Percentiles rank a stretch among this genome's conserved stretches.
Conservation (phyloP, 176 grass and related monocot genomes). For the Juncus effusus region DNA sequence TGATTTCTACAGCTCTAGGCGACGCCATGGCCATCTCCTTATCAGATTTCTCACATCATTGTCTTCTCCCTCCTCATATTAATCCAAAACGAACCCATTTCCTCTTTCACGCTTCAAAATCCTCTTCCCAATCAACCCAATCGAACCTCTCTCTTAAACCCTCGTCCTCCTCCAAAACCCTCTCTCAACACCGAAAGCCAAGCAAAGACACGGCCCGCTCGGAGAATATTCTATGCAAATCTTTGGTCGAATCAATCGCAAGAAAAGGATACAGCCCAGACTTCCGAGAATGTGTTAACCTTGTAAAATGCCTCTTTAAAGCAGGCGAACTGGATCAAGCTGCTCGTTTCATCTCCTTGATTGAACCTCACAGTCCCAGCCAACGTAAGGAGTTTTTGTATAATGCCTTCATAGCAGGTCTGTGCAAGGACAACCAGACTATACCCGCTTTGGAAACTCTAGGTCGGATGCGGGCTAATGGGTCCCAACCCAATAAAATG, state of each 20-base stretch:
- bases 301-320: slow-evolving; percentile 31
- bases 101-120: not conserved
- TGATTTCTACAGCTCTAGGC: not conserved
- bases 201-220: slow-evolving; percentile 17
- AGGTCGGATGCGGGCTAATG: slow-evolving; percentile 6
- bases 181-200: not conserved
- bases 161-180: not conserved
- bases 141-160: not conserved
- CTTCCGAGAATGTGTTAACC: slow-evolving; percentile 34
- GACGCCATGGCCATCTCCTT: slow-evolving; percentile 30
- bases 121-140: not conserved
- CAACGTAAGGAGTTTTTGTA: slow-evolving; percentile 24
- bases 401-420: not conserved
- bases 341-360: slow-evolving; percentile 24
- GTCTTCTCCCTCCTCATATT: not conserved
- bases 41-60: slow-evolving; percentile 12
- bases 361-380: slow-evolving; percentile 22
- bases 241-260: slow-evolving; percentile 36
- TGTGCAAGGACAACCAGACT: not conserved
- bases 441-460: not conserved
- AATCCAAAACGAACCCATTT: not conserved
- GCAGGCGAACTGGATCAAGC: slow-evolving; percentile 18
- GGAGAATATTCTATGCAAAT: slow-evolving; percentile 32
- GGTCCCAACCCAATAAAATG: not conserved
- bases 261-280: slow-evolving; percentile 29